A percentile compares a stretch with the other conserved stretches of the same genome.
Evolutionary conservation across 768 basidiomycete genomes (phyloP).

Genomic region (Punctularia strigosozonata): DNA sequence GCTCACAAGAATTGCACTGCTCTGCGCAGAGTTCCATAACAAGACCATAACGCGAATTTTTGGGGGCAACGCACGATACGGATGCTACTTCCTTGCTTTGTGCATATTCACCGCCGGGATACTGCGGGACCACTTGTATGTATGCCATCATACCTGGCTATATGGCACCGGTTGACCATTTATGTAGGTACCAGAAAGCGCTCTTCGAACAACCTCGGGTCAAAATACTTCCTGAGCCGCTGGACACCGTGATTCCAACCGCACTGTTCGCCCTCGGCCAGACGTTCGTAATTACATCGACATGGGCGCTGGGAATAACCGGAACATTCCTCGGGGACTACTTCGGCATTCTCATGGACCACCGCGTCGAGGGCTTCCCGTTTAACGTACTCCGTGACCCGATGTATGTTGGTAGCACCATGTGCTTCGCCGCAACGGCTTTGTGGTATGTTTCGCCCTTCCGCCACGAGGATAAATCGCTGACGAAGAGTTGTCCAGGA

Average conservation of each 20-base stretch:
- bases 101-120: slow-evolving; percentile 82
- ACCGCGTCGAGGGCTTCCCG: slow-evolving; percentile 90
- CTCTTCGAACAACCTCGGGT: slow-evolving; percentile 63
- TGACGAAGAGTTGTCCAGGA: slow-evolving; percentile 32
- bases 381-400: slow-evolving; percentile 90
- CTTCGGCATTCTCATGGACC: slow-evolving; percentile 80
- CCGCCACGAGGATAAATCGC: background rate
- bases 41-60: slow-evolving; percentile 81
- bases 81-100: slow-evolving; percentile 80
- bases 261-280: slow-evolving; percentile 64
- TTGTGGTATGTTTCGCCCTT: slow-evolving; percentile 51
- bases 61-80: slow-evolving; percentile 57
- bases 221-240: slow-evolving; percentile 54
- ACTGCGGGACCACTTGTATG: slow-evolving; percentile 71
- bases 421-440: slow-evolving; percentile 80
- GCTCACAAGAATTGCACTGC: slow-evolving; percentile 17
- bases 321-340: slow-evolving; percentile 86
- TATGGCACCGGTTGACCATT: background rate
- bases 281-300: slow-evolving; percentile 77
- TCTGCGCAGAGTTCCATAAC: slow-evolving; percentile 56
- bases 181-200: slow-evolving; percentile 59
- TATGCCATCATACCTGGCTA: background rate
- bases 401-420: slow-evolving; percentile 94
- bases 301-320: slow-evolving; percentile 85
- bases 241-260: slow-evolving; percentile 45